phyloP scores from a whole-genome alignment of 495 filamentous ascomycete genomes.

The Neurospora sp. region DNA sequence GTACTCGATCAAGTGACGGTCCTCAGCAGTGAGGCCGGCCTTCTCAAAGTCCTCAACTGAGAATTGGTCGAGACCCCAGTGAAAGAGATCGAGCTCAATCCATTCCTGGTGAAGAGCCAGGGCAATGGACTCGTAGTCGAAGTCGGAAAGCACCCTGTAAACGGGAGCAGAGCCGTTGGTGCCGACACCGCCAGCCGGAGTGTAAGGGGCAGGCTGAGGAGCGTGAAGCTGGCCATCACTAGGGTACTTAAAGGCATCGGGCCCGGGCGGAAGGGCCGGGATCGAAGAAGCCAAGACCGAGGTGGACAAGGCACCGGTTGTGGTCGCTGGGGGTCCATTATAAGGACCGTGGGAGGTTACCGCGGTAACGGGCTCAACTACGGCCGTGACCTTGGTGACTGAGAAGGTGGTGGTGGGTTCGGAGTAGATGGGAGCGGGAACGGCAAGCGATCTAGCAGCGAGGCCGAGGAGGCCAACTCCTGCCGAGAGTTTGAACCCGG shows the following conservation, averaged over 20 bases:
- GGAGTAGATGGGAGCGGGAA: conserved; percentile 29
- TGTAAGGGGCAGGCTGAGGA: conserved; percentile 60
- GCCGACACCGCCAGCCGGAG: conserved; percentile 63
- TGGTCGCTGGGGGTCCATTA: conserved; percentile 47
- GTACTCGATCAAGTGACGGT: conserved; percentile 64
- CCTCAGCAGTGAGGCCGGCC: conserved; percentile 56
- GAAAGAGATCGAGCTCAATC: conserved; percentile 84
- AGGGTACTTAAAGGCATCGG: conserved; percentile 52
- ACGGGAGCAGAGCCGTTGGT: conserved; percentile 70
- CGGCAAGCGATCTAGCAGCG: conserved; percentile 7
- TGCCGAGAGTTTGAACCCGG: conserved; percentile 5
- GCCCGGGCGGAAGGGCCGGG: conserved; percentile 33
- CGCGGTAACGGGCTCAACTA: conserved; percentile 22
- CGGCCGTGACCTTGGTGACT: conserved; percentile 10
- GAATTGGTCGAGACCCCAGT: conserved; percentile 64
- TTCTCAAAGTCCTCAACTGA: conserved; percentile 57
- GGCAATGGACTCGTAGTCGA: conserved; percentile 62
- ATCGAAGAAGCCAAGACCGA: conserved; percentile 39
- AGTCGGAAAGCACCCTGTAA: conserved; percentile 62
- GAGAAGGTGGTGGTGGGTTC: conserved; percentile 27
- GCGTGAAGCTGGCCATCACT: conserved; percentile 57
- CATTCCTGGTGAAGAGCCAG: conserved; percentile 74
- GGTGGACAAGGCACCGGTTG: conserved; percentile 47
- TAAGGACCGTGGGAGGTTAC: conserved; percentile 46
- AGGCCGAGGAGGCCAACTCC: conserved; percentile 15